Base-by-base conservation (phyloP, 2,329 filamentous ascomycete genomes). In the Verticillium nubilum region DNA sequence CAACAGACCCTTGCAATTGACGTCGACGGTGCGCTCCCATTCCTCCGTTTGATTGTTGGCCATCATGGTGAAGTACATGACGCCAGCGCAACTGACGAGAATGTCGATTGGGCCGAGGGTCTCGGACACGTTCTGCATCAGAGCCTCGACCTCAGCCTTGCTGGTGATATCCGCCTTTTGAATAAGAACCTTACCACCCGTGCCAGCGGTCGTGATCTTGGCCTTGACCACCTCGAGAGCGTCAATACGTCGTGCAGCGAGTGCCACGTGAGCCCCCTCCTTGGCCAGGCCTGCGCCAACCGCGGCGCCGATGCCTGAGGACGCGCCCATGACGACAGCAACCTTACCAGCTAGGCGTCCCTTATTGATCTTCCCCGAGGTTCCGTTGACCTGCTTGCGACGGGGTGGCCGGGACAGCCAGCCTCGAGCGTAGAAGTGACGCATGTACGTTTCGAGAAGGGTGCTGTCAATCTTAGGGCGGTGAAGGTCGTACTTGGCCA, bases 31-130 rank as follows among this genome's bases (percentile, higher is more conserved):
- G 60, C 84, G 87, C 63, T 92, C 86, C 90, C 90, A 94, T 67
- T 94, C 87, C 5, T 90, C 88, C 0, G 79, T 83, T 63, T 89
- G 82, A 17, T 78, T 82, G 69, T 92, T 93, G 59, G 87, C 85
- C 90, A 94, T 93, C 86, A 93, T 87, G 58, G 90, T 93, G 74
- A 87, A 94, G 76, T 94, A 94, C 90, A 94, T 94, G 69, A 94
- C 90, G 35, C 90, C 90, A 0, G 90, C 91, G 68, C 89, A 91
- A 47, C 86, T 86, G 56, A 94, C 85, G n/a, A 94, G 81, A 57
- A 93, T 90, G 69, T 94, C 90, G 52, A 93, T 79, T 0, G 87
- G 84, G 0, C 90, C 90, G 0, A 93, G 85, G 65, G 86, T 77
- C 53, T 83, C 79, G 27, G 77, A 77, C 1, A 88, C 79, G 0